Evolutionary conservation across 306 rosid genomes (phyloP), one percentile per base, ranked within the genome.

Genomic region (Fragaria iinumae): DNA sequence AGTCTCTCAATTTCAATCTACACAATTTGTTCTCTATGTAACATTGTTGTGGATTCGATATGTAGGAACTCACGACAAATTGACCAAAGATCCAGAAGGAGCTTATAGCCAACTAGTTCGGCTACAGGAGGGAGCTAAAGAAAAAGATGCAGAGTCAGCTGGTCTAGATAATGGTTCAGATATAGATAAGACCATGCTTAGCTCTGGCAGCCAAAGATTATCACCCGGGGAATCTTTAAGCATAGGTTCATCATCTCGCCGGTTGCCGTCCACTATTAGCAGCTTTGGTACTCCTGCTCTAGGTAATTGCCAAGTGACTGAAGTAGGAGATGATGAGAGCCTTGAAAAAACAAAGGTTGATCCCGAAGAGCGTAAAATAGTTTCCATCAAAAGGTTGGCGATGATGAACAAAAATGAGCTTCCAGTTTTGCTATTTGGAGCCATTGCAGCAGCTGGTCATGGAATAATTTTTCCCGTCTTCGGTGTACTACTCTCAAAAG

Each of bases 41-140:
- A 63, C 27, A 5, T 73, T 52, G 20, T 56, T 32, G 11, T 14
- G 45, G 17, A 41, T 66, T 23, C 36, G 69, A 69, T 7, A 55
- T 21, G 8, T 69, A 91, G 98, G 98, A 73, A 86, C 91, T 62
- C 96, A 95, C 67, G 81, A 43, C 7, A 89, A 90, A 82, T 85
- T 95, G 79, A 84, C 80, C 60, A 71, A 77, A 77, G 72, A 89
- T 76, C 83, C 84, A 7, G 77, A 88, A 36, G 98, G 98, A 48
- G 92, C 95, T 73, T 95, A 92, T 80, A 87, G 91, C 41, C 98
- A 95, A 72, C 91, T 95, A 60, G 59, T 95, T 74, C 91, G 86
- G 57, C 82, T 95, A 16, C 98, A 95, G 81, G 91, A 85, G 80
- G 88, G 93, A 79, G 67, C 77, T 0, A 69, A 70, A 79, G 79